phyloP scores from a whole-genome alignment of 129 eudicot species.

The Glebionis coronaria region DNA sequence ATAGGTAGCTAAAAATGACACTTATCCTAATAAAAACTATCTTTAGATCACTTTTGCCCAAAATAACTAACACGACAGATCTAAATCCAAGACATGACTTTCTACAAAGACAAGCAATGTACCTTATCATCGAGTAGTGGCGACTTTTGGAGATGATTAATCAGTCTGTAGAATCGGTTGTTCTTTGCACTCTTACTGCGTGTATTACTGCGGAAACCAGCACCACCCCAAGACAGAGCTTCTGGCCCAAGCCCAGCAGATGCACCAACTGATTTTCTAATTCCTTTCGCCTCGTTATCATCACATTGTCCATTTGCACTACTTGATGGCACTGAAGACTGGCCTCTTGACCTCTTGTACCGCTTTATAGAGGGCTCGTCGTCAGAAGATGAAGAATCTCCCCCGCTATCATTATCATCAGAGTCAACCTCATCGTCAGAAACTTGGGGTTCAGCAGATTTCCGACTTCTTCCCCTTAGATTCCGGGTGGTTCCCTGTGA shows the following conservation, averaged over 20 bases:
- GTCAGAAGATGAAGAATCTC: conserved; percentile 70
- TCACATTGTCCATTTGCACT: conserved; percentile 51
- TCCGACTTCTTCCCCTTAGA: conserved; percentile 49
- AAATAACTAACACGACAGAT: too few species aligned
- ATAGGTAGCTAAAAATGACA: too few species aligned
- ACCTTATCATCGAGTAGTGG: conserved; percentile 57
- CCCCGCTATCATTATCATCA: conserved; percentile 43
- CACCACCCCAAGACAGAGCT: conserved; percentile 76
- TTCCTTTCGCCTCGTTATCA: conserved; percentile 51
- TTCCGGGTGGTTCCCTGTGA: conserved; percentile 44
- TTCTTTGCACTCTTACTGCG: conserved; percentile 50
- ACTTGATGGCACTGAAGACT: conserved; percentile 47
- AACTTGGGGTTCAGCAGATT: conserved; percentile 40
- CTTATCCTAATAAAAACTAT: too few species aligned
- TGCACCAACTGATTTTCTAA: conserved; percentile 45
- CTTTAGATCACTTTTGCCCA: too few species aligned
- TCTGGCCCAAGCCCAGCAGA: conserved; percentile 56
- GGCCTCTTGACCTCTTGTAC: conserved; percentile 50
- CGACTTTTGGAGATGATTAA: conserved; percentile 50
- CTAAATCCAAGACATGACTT: too few species aligned
- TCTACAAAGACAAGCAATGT: conserved; percentile 6
- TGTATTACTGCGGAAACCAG: conserved; percentile 68
- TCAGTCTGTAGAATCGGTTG: conserved; percentile 51
- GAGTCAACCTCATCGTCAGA: conserved; percentile 68
- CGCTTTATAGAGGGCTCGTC: conserved; percentile 57